Base-by-base conservation (phyloP, 371 early-diverging fungal genomes). In the Mucor saturninus region DNA sequence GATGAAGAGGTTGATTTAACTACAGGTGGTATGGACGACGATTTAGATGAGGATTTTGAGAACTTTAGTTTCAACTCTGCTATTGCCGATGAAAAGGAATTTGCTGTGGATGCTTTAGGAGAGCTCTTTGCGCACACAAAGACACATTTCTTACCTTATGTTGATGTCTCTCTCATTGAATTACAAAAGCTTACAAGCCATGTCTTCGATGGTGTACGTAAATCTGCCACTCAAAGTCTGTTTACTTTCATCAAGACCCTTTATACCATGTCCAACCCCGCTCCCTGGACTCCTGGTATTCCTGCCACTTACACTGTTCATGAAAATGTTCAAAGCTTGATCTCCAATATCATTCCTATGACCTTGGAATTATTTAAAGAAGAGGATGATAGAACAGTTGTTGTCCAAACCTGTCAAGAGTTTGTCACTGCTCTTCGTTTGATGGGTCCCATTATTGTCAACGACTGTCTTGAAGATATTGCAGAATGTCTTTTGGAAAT, bases 61-160 rank as follows among this genome's bases (percentile, higher is more conserved):
- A 54, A 80, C 35, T 81, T 85, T 64, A 80, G 79, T 13, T 76
- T 91, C 62, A 89, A 84, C 71, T 89, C 92, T 37, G 93, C 91
- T 28, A 79, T 94, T 66, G 90, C 94, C 4, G 92, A 93, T 15
- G 96, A 95, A 67, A 95, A 95, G 76, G 93, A 93, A 65, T 85
- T 90, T 45, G 94, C 95, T n/a, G 86, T 89, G 11, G 92, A 92
- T 63, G 90, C 91, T 2, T 80, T 91, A 30, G 94, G 90, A 37
- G 92, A 94, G 68, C 71, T 95, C 30, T 95, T 95, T 75, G 85
- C 83, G 51, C 84, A 89, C 59, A 90, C 93, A 7, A 75, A 83
- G 8, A 61, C 80, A 0, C 81, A 85, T 31, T 94, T 93, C 69
- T 73, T 94, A 77, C 93, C 95, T 1, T 94, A 92, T 65, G 86